These are phyloP conservation scores for Chaetomium tenue DNA, from an alignment of 495 filamentous ascomycete genomes.

Conservation along the genomic window DNA sequence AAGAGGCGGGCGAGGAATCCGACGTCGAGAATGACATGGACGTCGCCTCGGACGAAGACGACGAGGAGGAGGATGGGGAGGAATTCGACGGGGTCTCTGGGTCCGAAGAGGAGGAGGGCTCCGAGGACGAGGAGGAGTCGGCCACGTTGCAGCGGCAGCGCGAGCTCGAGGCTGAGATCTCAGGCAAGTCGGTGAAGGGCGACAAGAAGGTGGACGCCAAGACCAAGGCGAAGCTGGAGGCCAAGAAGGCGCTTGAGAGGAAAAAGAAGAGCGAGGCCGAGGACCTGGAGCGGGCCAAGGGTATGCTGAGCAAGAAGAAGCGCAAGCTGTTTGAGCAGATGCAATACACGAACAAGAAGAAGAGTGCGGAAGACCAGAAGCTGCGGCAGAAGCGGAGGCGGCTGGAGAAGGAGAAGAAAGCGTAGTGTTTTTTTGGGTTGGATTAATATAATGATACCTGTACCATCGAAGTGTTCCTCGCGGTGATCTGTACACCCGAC, in stretches of 20 bases:
- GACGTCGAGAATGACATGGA: conserved; percentile 47
- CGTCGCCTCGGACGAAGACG: conserved; percentile 42
- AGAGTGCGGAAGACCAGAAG: conserved; percentile 69
- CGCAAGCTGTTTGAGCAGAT: conserved; percentile 88
- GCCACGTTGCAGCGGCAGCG: conserved; percentile 62
- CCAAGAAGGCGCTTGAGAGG: conserved; percentile 66
- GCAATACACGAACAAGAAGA: conserved; percentile 82
- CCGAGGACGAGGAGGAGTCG: conserved; percentile 51
- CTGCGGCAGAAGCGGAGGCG: conserved; percentile 84
- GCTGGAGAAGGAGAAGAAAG: conserved; percentile 63
- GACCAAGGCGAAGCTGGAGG: conserved; percentile 60
- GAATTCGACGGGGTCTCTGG: conserved; percentile 47
- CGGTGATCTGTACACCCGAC: too few species aligned
- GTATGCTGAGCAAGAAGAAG: conserved; percentile 92
- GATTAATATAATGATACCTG: conserved; percentile 15
- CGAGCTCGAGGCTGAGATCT: conserved; percentile 88
- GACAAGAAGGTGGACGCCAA: conserved; percentile 45
- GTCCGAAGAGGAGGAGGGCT: conserved; percentile 44
- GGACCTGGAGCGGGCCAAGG: conserved; percentile 80
- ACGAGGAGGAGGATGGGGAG: conserved; percentile 42
- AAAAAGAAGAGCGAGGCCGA: conserved; percentile 73
- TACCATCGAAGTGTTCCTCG: neutral
- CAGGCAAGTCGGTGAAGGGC: conserved; percentile 48
- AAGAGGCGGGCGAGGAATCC: conserved; percentile 43
- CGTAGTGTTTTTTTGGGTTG: conserved; percentile 17